Percentiles rank a stretch among this genome's conserved stretches.
phyloP scores from a whole-genome alignment of 805 yeast genomes.

The Wickerhamiella allomyrinae region DNA sequence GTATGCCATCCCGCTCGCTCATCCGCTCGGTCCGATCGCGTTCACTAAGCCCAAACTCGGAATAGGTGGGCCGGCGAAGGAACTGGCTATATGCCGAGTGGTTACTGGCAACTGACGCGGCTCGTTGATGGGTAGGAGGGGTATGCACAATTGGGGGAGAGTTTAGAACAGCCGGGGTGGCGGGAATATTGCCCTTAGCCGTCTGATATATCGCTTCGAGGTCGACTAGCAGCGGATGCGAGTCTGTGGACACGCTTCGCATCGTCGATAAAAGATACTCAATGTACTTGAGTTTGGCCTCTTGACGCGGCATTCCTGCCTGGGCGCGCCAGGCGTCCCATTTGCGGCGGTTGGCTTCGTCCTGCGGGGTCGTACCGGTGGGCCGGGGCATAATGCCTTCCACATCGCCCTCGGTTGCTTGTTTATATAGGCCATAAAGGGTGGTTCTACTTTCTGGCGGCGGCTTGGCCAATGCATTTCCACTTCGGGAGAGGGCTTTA shows the following conservation, averaged over 20 bases:
- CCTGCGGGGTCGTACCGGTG: constrained; percentile 42
- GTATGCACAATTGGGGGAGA: too few relatives aligned
- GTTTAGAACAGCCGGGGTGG: background rate
- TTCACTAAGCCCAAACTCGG: constrained; percentile 19
- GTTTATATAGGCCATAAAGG: constrained; percentile 73
- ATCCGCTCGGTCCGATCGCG: constrained; percentile 12
- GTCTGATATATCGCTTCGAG: constrained; percentile 57
- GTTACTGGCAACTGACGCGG: constrained; percentile 12
- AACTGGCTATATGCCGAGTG: constrained; percentile 18
- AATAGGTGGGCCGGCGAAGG: constrained; percentile 15
- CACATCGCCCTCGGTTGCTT: constrained; percentile 80
- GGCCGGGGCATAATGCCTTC: constrained; percentile 56
- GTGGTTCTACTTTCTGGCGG: constrained; percentile 14
- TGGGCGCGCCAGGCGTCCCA: constrained; percentile 78
- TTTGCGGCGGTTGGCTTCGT: constrained; percentile 53
- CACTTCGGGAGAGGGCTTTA: constrained; percentile 40
- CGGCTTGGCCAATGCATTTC: constrained; percentile 14
- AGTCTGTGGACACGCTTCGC: constrained; percentile 36
- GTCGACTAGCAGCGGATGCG: constrained; percentile 49
- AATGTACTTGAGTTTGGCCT: constrained; percentile 63
- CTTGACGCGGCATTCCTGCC: constrained; percentile 50
- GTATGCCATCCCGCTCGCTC: constrained; percentile 2
- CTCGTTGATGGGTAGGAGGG: constrained; percentile 8
- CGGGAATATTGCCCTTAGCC: constrained; percentile 5
- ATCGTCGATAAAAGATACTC: constrained; percentile 57